Evolutionary conservation across 1,284 basidiomycete genomes (phyloP).

Genomic region (Ustilago loliicola): DNA sequence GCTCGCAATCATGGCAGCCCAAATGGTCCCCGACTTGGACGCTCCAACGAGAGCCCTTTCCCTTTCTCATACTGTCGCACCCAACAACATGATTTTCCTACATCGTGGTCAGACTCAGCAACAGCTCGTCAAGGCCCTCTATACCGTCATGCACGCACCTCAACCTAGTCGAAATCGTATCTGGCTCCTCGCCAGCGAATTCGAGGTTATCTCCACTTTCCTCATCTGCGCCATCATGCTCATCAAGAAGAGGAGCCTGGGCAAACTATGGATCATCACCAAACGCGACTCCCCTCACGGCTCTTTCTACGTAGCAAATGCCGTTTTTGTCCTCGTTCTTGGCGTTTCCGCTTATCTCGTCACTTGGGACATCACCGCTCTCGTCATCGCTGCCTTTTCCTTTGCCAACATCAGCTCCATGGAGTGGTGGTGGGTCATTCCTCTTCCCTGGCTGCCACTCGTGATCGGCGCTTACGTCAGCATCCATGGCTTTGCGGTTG

Average conservation of each 20-base stretch:
- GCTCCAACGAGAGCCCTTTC: background rate
- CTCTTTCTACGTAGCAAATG: slow-evolving; percentile 28
- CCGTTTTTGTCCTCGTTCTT: slow-evolving; percentile 24
- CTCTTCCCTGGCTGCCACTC: slow-evolving; percentile 33
- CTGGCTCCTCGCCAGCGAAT: slow-evolving; percentile 22
- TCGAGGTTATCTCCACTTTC: slow-evolving; percentile 25
- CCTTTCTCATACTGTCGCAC: background rate
- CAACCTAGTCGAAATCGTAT: background rate
- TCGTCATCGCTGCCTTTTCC: background rate
- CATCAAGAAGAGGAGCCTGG: slow-evolving; percentile 22
- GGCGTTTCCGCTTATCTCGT: slow-evolving; percentile 22
- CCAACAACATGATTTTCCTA: slow-evolving; percentile 25
- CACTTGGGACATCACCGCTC: slow-evolving; percentile 11
- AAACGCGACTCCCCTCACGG: slow-evolving; percentile 19
- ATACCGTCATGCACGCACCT: background rate
- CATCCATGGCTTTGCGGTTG: slow-evolving; percentile 26
- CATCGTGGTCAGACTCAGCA: slow-evolving; percentile 21
- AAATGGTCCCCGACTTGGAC: slow-evolving; percentile 4
- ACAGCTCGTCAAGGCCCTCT: slow-evolving; percentile 20
- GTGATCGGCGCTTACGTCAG: slow-evolving; percentile 21
- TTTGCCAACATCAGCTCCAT: background rate
- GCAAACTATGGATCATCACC: slow-evolving; percentile 34
- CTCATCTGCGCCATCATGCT: slow-evolving; percentile 31
- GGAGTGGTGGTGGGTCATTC: slow-evolving; percentile 37
- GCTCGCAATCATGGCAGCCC: background rate